A percentile compares a stretch with the other conserved stretches of the same genome.
Evolutionary conservation across 805 yeast species (phyloP).

Genomic region (Metschnikowia rubicola): DNA sequence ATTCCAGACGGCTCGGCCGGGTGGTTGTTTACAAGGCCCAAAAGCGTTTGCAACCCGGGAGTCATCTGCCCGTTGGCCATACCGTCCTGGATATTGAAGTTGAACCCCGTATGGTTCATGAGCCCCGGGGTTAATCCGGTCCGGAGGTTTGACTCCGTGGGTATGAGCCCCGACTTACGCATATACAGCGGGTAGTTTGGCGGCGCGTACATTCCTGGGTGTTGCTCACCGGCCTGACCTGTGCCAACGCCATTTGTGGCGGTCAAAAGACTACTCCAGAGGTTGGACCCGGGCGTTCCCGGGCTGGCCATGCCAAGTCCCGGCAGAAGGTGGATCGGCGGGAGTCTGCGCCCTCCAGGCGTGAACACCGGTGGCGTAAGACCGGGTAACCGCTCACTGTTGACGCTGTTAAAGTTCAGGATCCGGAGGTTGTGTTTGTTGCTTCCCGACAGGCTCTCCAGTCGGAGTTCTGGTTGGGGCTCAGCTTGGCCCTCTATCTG

Average conservation of each 20-base stretch:
- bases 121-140: constrained; percentile 68
- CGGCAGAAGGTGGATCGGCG: constrained; percentile 49
- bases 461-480: background rate
- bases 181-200: constrained; percentile 25
- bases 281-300: constrained; percentile 48
- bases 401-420: constrained; percentile 30
- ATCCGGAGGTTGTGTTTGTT: constrained; percentile 36
- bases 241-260: constrained; percentile 30
- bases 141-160: constrained; percentile 70
- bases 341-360: constrained; percentile 59
- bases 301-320: constrained; percentile 41
- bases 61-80: constrained; percentile 44
- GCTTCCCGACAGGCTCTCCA: constrained; percentile 1
- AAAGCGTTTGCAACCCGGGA: constrained; percentile 43
- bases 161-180: constrained; percentile 62
- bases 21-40: constrained; percentile 26
- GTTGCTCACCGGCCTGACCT: constrained; percentile 1
- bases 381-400: constrained; percentile 27
- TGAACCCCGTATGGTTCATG: constrained; percentile 24
- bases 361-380: constrained; percentile 51
- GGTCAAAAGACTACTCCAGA: constrained; percentile 47
- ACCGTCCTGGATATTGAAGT: constrained; percentile 40
- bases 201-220: constrained; percentile 4
- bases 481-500: background rate
- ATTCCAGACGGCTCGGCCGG: constrained; percentile 1